These are phyloP conservation scores for Cercospora zeina DNA, from an alignment of 2,329 filamentous ascomycete genomes.

Conservation along the genomic window DNA sequence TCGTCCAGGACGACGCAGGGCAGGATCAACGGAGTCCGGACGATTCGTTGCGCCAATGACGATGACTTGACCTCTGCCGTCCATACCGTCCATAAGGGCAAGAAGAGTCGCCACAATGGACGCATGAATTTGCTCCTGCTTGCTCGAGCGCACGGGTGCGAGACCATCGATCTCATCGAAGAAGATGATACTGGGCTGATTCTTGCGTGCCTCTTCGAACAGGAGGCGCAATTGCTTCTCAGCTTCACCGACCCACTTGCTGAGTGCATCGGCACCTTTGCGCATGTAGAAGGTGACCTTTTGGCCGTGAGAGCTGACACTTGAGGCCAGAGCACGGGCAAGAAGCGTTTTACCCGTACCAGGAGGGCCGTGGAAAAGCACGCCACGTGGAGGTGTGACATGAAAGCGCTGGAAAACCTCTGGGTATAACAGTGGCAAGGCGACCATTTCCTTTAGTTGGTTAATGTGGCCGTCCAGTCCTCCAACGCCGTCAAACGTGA, in stretches of 20 bases:
- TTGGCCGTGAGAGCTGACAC: conserved; percentile 80
- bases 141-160: conserved; percentile 92
- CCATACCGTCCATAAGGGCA: conserved; percentile 96
- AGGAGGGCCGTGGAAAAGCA: conserved; percentile 93
- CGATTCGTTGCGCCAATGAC: conserved; percentile 98
- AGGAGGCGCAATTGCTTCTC: conserved; percentile 90
- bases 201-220: conserved; percentile 94
- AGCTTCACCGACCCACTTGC: conserved; percentile 98
- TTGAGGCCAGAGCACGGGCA: conserved; percentile 87
- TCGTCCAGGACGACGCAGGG: conserved; percentile 86
- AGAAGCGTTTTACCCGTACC: conserved; percentile 98
- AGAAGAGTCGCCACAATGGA: conserved; percentile 95
- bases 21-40: conserved; percentile 93
- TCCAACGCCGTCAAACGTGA: conserved; percentile 92
- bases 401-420: conserved; percentile 90
- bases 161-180: conserved; percentile 98
- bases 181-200: conserved; percentile 98
- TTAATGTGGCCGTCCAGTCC: conserved; percentile 92
- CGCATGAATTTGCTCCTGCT: conserved; percentile 97
- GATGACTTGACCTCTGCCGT: conserved; percentile 95
- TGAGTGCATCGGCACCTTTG: conserved; percentile 94
- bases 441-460: conserved; percentile 98
- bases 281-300: conserved; percentile 99
- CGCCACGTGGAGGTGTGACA: conserved; percentile 89
- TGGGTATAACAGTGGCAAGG: conserved; percentile 87